Evolutionary conservation across 495 filamentous ascomycete genomes (phyloP), one percentile per base, ranked within the genome.

Genomic region (Annulohypoxylon maeteangense): DNA sequence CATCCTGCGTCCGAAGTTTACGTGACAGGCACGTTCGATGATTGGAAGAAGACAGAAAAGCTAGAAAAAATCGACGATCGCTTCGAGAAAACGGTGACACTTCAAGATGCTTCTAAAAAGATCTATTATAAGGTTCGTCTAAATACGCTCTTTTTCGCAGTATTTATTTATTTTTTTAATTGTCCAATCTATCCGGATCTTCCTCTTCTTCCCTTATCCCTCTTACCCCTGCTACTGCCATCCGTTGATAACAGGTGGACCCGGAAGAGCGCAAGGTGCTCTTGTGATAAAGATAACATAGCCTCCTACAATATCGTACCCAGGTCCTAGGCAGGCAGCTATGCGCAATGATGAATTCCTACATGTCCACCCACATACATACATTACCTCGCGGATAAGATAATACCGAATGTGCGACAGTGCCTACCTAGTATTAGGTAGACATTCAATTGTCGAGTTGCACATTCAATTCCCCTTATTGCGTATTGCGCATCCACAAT

Each of bases 1-100:
- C 88, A 93, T 76, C 75, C 84, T 68, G 93, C 92, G 67, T 85
- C 86, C 67, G 93, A 97, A 77, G 95, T 99, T 70, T 94, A 91
- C 78, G 95, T 99, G 65, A 97, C 94, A 6, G 95, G 95, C 75
- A 95, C 92, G 53, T 99, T 98, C 78, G 95, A 99, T 79, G 87
- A 93, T 82, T 99, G 95, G 95, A 84, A 87, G 48, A 92, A 93
- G 84, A 93, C 87, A 51, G 88, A 92, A 74, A 88, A 90, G 82
- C 85, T 99, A 54, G 89, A 93, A 48, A 90, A 91, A 76, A 87
- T 88, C 22, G 89, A 86, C 69, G 87, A 88, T 51, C 72, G 81
- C 67, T 95, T 94, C 70, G 84, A 90, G 81, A 97, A 96, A 81
- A 87, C 87, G 48, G 93, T 98, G 18, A 82, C 86, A 34, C 83